Evolutionary conservation across 1,284 basidiomycete species (phyloP), one percentile per base, ranked within the genome.

Genomic region (Phellinidium pouzarii): DNA sequence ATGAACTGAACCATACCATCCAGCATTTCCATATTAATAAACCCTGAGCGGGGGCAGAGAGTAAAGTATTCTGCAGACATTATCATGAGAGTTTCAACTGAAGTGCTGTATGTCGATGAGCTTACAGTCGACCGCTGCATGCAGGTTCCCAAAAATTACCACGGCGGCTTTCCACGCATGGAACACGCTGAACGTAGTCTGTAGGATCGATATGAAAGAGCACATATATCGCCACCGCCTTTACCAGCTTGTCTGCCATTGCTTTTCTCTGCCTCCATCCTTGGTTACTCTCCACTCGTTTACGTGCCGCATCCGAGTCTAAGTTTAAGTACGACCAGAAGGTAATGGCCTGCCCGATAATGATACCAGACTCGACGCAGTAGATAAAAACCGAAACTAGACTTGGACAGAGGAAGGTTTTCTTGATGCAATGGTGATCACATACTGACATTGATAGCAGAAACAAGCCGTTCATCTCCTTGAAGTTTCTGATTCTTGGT

Each of bases 11-110:
- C n/a, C 64, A 6, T 53, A 67, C 65, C 17, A 52, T 57, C 62
- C 63, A 66, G 56, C 65, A 67, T n/a, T 65, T 53, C 64, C 64
- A 67, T 23, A 65, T 65, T 6, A 66, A 56, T 43, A 66, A 67
- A 0, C 53, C 54, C 55, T 67, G 65, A 0, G 66, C 63, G 1
- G 65, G 65, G 2, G 58, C 52, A 1, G 65, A 60, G 58, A 67
- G 63, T 6, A 59, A 41, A 3, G 31, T 27, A 12, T 48, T 48
- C 52, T 52, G 22, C 17, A 29, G 26, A 17, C 2, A 40, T 17
- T n/a, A 22, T 3, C 38, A 14, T 36, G 29, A 20, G n/a, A 9
- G 17, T n/a, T n/a, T n/a, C n/a, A 20, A 2, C 11, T 37, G 7
- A 48, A 23, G 7, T 19, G 22, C 11, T 29, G 2, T 34, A 2